Conservation (phyloP, 768 basidiomycete genomes). For the Gymnopilus dilepis region DNA sequence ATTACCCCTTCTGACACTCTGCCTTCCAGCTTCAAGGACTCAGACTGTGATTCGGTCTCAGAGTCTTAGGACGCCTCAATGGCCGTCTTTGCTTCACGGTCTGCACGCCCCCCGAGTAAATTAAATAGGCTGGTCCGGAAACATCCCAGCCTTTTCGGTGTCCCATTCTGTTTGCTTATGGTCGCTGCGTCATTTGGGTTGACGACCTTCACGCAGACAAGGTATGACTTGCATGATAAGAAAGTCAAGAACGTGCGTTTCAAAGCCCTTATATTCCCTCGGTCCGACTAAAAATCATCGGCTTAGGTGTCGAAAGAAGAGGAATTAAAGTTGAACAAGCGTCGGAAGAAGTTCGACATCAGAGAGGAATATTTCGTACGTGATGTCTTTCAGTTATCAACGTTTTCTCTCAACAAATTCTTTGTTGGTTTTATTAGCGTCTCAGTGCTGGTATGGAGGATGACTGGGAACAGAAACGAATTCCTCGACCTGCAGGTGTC, state of each 20-base stretch:
- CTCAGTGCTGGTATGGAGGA: constrained; percentile 65
- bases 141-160: constrained; percentile 78
- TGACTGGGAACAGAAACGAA: constrained; percentile 88
- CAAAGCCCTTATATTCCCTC: background rate
- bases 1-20: too few relatives aligned
- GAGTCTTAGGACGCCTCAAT: constrained; percentile 4
- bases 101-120: constrained; percentile 56
- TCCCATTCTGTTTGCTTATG: constrained; percentile 86
- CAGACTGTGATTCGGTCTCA: too few relatives aligned
- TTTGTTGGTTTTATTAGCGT: constrained; percentile 47
- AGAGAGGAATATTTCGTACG: constrained; percentile 96
- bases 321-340: constrained; percentile 71
- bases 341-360: constrained; percentile 86
- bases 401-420: background rate
- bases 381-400: constrained; percentile 24
- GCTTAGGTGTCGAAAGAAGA: constrained; percentile 72
- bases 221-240: constrained; percentile 88
- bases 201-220: constrained; percentile 82
- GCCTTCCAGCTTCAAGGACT: too few relatives aligned
- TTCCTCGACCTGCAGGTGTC: constrained; percentile 82
- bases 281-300: background rate
- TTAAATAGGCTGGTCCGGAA: constrained; percentile 51
- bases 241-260: constrained; percentile 72
- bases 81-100: constrained; percentile 22
- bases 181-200: constrained; percentile 88